Percentiles rank a stretch among this genome's conserved stretches.
Evolutionary conservation across 352 stramenopile genomes (phyloP).

Genomic region (Lagenidium giganteum): DNA sequence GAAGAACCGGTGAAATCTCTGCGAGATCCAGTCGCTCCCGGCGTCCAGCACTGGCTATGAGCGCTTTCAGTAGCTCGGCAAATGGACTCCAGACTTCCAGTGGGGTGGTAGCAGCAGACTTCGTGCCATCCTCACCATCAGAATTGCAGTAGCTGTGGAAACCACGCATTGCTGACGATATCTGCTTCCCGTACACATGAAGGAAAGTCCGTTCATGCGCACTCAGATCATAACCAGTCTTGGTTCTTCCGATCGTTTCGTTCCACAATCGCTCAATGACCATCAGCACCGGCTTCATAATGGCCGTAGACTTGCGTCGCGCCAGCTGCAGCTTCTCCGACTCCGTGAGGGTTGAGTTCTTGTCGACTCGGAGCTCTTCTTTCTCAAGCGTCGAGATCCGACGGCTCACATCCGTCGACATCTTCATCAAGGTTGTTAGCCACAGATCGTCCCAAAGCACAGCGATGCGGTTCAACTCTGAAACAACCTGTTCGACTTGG

Average conservation of each 20-base stretch:
- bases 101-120: conserved; percentile 9
- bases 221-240: conserved; percentile 24
- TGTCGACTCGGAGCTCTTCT: conserved; percentile 61
- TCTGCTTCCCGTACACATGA: conserved; percentile 44
- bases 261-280: conserved; percentile 55
- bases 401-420: conserved; percentile 65
- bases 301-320: conserved; percentile 66
- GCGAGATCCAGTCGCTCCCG: conserved; percentile 49
- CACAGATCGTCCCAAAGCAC: conserved; percentile 84
- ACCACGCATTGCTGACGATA: conserved; percentile 35
- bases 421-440: conserved; percentile 63
- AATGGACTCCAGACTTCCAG: conserved; percentile 61
- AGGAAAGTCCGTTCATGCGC: conserved; percentile 75
- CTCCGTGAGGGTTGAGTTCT: conserved; percentile 54
- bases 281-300: conserved; percentile 80
- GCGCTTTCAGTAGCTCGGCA: conserved; percentile 59
- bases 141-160: conserved; percentile 40
- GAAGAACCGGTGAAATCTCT: conserved; percentile 72
- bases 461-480: conserved; percentile 71
- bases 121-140: conserved; percentile 9
- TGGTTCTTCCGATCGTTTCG: conserved; percentile 44
- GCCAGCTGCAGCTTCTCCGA: conserved; percentile 64
- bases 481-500: conserved; percentile 55
- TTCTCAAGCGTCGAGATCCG: conserved; percentile 69
- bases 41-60: conserved; percentile 33